These are phyloP conservation scores for Phytophthora citricola DNA, from an alignment of 352 stramenopile species.

Conservation along the genomic window DNA sequence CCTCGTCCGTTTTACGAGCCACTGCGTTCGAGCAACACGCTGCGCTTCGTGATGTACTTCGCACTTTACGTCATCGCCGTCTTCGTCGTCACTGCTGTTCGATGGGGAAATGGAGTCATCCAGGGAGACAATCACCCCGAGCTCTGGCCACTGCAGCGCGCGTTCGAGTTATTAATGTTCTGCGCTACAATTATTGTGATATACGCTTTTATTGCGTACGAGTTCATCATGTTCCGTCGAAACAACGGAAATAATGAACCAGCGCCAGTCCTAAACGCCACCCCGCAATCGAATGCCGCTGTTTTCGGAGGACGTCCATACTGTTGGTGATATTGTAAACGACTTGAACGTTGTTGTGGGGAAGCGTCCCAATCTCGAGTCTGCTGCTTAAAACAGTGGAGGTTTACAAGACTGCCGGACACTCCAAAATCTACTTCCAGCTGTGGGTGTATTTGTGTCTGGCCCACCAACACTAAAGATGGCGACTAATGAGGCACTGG, in stretches of 20 bases:
- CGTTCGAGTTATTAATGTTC: background rate
- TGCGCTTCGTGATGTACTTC: conserved; percentile 1
- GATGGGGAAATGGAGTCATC: background rate
- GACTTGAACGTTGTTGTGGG: background rate
- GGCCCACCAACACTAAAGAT: background rate
- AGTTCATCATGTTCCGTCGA: background rate
- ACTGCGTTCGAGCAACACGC: background rate
- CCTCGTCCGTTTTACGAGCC: background rate
- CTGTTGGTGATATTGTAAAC: background rate
- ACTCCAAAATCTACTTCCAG: background rate
- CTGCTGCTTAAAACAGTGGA: background rate
- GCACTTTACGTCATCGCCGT: background rate
- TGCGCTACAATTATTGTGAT: background rate
- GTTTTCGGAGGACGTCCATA: background rate
- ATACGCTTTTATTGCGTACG: background rate
- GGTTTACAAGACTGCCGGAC: background rate
- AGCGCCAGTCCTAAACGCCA: background rate
- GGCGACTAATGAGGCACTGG: background rate
- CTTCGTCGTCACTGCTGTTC: background rate
- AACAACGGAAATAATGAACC: background rate
- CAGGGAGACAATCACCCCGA: background rate
- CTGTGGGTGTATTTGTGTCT: conserved; percentile 1
- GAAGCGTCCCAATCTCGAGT: background rate
- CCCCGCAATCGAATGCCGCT: background rate
- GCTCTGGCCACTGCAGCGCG: background rate